A percentile compares a stretch with the other conserved stretches of the same genome.
These are phyloP conservation scores for Pisolithus thermaeus DNA, from an alignment of 1,284 basidiomycete genomes.

Conservation along the genomic window DNA sequence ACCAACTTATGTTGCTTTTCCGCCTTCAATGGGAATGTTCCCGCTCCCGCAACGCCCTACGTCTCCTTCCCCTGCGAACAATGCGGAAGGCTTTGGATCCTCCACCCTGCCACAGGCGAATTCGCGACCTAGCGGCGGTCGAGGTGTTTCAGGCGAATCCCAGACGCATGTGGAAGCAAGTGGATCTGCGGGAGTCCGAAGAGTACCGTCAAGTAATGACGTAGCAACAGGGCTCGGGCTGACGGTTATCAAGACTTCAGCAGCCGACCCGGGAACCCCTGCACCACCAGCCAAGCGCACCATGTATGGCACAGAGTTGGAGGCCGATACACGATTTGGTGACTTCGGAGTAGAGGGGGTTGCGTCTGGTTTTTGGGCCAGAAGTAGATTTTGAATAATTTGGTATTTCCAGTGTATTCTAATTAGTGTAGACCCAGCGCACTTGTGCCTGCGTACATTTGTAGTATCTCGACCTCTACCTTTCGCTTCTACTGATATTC, in stretches of 20 bases:
- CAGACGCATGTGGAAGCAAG: constrained; percentile 22
- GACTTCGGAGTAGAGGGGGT: constrained; percentile 75
- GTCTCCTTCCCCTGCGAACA: constrained; percentile 59
- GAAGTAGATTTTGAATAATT: constrained; percentile 33
- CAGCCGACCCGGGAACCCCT: constrained; percentile 24
- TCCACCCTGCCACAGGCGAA: constrained; percentile 27
- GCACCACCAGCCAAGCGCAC: constrained; percentile 48
- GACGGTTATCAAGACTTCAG: constrained; percentile 28
- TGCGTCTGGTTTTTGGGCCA: constrained; percentile 60
- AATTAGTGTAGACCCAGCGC: neutral
- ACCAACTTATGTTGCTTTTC: constrained; percentile 36
- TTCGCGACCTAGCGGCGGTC: constrained; percentile 29
- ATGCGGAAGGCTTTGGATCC: constrained; percentile 24
- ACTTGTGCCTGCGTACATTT: too few species aligned
- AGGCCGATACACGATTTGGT: constrained; percentile 69
- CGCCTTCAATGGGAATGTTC: constrained; percentile 40
- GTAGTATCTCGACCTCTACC: too few species aligned
- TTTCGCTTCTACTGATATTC: too few species aligned
- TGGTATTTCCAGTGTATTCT: neutral
- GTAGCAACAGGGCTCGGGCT: constrained; percentile 34
- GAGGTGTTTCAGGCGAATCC: constrained; percentile 25
- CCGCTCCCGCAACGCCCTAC: constrained; percentile 63
- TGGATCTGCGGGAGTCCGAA: constrained; percentile 22
- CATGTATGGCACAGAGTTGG: constrained; percentile 77
- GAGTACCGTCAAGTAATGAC: constrained; percentile 32